These are phyloP conservation scores for Trichoderma atroviride DNA, from an alignment of 2,329 filamentous ascomycete genomes.

Conservation along the genomic window DNA sequence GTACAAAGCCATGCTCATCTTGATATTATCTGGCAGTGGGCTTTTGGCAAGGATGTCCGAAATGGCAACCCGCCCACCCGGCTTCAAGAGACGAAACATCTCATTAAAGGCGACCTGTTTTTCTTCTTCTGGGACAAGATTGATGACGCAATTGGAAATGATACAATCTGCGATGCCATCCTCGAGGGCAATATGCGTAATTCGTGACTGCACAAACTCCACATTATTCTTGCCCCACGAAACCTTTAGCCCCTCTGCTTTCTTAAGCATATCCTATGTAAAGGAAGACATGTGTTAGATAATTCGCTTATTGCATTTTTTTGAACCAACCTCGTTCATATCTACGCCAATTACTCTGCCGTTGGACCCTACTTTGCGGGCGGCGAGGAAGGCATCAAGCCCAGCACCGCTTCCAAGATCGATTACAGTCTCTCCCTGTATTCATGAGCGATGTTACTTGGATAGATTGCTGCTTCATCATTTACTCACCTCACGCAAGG, in stretches of 20 bases:
- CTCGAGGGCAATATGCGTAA: constrained; percentile 53
- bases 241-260: constrained; percentile 49
- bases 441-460: background rate
- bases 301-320: background rate
- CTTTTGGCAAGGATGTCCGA: constrained; percentile 61
- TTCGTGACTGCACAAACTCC: constrained; percentile 53
- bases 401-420: constrained; percentile 62
- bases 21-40: constrained; percentile 51
- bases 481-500: constrained; percentile 45
- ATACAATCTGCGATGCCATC: constrained; percentile 52
- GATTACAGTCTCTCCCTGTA: constrained; percentile 56
- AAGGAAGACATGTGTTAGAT: background rate
- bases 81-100: constrained; percentile 59
- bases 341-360: constrained; percentile 60
- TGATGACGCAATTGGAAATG: constrained; percentile 66
- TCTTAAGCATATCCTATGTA: constrained; percentile 55
- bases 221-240: constrained; percentile 48
- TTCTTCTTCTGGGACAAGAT: constrained; percentile 56
- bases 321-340: constrained; percentile 55
- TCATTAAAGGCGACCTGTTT: constrained; percentile 60
- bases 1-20: constrained; percentile 54
- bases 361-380: constrained; percentile 49
- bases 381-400: constrained; percentile 60
- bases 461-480: background rate
- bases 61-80: constrained; percentile 60